phyloP scores from a whole-genome alignment of 306 rosid genomes.

The Dalbergia cultrata region DNA sequence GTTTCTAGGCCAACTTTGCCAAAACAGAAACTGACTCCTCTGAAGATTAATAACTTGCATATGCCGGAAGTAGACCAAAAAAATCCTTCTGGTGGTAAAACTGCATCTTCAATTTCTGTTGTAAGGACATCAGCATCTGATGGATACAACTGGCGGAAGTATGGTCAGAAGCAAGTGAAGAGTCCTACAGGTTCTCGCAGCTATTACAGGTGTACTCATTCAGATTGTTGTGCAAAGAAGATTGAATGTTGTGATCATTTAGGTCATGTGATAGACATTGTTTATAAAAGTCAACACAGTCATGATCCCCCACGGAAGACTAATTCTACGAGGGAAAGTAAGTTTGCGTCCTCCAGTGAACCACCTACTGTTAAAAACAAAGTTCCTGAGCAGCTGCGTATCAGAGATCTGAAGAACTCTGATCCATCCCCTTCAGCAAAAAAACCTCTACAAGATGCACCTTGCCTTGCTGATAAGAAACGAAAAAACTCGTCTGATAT shows the following conservation, averaged over 20 bases:
- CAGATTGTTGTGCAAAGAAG: constrained; percentile 83
- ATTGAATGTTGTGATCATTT: constrained; percentile 81
- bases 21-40: constrained; percentile 53
- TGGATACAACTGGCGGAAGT: constrained; percentile 98
- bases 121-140: constrained; percentile 75
- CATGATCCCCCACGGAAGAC: constrained; percentile 82
- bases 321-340: constrained; percentile 62
- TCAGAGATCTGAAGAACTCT: constrained; percentile 54
- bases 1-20: constrained; percentile 57
- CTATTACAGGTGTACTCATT: constrained; percentile 86
- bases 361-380: constrained; percentile 60
- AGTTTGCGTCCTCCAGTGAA: constrained; percentile 52
- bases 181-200: constrained; percentile 94
- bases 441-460: constrained; percentile 60
- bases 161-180: constrained; percentile 99
- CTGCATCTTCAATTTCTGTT: constrained; percentile 57
- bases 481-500: constrained; percentile 55
- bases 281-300: constrained; percentile 82
- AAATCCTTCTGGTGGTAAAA: constrained; percentile 57
- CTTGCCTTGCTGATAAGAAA: constrained; percentile 62
- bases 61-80: constrained; percentile 48
- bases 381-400: constrained; percentile 51
- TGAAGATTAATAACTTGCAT: constrained; percentile 42
- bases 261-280: constrained; percentile 69
- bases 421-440: constrained; percentile 67